A percentile compares a stretch with the other conserved stretches of the same genome.
Evolutionary conservation across 495 filamentous ascomycete species (phyloP).

Genomic region (Penicillium lividum): DNA sequence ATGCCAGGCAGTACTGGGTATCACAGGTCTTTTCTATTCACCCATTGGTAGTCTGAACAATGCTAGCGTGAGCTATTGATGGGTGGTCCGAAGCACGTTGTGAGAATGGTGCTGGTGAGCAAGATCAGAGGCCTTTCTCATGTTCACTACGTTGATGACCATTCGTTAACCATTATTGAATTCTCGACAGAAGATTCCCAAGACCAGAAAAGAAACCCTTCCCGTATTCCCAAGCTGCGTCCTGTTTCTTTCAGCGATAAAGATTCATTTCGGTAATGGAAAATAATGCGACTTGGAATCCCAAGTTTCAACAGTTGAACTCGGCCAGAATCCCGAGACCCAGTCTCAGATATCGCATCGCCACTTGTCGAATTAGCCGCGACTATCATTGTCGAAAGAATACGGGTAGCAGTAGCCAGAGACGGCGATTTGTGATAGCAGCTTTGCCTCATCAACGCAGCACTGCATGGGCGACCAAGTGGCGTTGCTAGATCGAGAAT

Average conservation of each 20-base stretch:
- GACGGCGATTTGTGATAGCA: neutral
- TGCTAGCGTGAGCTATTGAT: too few species aligned
- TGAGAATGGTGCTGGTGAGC: neutral
- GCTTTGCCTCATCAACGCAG: neutral
- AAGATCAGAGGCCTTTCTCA: neutral
- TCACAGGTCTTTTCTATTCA: too few species aligned
- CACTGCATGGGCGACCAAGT: too few species aligned
- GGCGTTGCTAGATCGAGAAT: neutral
- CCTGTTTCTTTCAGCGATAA: neutral
- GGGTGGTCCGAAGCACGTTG: neutral
- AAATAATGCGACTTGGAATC: neutral
- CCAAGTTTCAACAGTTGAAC: neutral
- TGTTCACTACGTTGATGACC: neutral
- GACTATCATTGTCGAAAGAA: neutral
- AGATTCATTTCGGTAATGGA: neutral
- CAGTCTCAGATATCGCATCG: neutral
- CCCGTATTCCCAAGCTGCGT: neutral
- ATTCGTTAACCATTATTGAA: neutral
- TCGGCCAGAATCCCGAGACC: neutral
- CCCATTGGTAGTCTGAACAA: too few species aligned
- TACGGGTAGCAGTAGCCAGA: neutral
- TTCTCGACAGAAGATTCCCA: neutral
- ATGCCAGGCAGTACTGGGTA: neutral
- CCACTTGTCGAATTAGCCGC: neutral
- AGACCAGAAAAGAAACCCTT: neutral